These are phyloP conservation scores for Lachnellula arida DNA, from an alignment of 2,329 filamentous ascomycete species.

Conservation along the genomic window DNA sequence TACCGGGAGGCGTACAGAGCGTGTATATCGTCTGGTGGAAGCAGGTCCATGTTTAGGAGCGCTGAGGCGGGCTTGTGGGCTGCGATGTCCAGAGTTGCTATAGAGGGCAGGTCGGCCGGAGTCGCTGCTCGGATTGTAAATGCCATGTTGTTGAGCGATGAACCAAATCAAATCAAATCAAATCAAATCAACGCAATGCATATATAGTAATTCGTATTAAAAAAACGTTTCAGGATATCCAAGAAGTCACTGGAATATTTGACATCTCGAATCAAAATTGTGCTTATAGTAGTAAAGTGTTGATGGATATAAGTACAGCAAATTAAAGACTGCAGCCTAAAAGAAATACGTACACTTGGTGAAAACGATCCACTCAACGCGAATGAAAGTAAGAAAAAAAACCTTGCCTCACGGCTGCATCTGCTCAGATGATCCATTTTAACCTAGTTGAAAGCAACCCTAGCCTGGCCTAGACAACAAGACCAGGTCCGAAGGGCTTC, in stretches of 20 bases:
- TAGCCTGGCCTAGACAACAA: slow-evolving; percentile 3
- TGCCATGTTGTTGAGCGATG: slow-evolving; percentile 1
- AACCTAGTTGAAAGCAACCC: slow-evolving; percentile 7
- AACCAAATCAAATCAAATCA: too few species aligned
- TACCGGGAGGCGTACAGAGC: slow-evolving; percentile 5
- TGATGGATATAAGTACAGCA: background rate
- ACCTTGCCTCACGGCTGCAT: background rate
- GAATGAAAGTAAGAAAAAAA: background rate
- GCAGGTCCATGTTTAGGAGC: slow-evolving; percentile 3
- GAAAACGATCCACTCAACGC: too few species aligned
- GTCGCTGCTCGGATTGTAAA: slow-evolving; percentile 2
- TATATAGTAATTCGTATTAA: slow-evolving; percentile 2
- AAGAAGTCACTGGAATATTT: background rate
- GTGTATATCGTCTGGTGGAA: slow-evolving; percentile 7
- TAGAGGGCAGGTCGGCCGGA: slow-evolving; percentile 1
- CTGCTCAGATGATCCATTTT: slow-evolving; percentile 3
- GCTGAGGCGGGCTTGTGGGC: slow-evolving; percentile 3
- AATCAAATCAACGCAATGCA: slow-evolving; percentile 1
- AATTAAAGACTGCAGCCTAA: slow-evolving; percentile 2
- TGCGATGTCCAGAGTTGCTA: slow-evolving; percentile 8
- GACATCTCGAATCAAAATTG: background rate
- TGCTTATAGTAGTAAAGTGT: background rate
- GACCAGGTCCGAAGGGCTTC: slow-evolving; percentile 4
- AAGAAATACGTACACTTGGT: background rate
- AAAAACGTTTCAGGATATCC: background rate